Evolutionary conservation across 2,329 filamentous ascomycete species (phyloP), one percentile per base, ranked within the genome.

Genomic region (Pseudocercospora crystallina): DNA sequence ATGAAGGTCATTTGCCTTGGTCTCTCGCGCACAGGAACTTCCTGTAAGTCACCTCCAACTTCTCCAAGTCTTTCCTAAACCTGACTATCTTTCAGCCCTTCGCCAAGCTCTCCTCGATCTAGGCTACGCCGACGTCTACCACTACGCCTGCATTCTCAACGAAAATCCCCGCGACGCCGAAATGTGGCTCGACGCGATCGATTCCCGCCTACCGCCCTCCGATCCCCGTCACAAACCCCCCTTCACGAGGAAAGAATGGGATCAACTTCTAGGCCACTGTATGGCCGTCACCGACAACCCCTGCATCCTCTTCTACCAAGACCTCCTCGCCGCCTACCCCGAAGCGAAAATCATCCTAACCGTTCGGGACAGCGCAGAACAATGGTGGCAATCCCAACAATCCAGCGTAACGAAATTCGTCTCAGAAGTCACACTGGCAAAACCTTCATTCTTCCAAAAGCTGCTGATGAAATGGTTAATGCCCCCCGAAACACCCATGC

Each of bases 1-100:
- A 86, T 87, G 82, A 82, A 81, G 66, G 79, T 87, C 37, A 78
- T 87, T 35, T 77, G 83, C 43, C 76, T 87, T 1, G 84, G 84
- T 36, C 74, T 86, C 14, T 81, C 82, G 48, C 76, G 84, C 54
- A 87, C 84, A 5, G 84, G 84, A 62, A 87, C 84, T 61, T 77
- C 81, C 32, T 86, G 43, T 46, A 13, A 44, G 42, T 34, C 26
- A n/a, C n/a, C n/a, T n/a, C n/a, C n/a, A n/a, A n/a, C n/a, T n/a
- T n/a, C n/a, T n/a, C n/a, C n/a, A n/a, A n/a, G n/a, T n/a, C n/a
- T n/a, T n/a, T n/a, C n/a, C n/a, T n/a, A n/a, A n/a, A n/a, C n/a
- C n/a, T n/a, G n/a, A n/a, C n/a, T n/a, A n/a, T 26, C 20, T 26
- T 9, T 4, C 33, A 49, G 40, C 47, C 8, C 53, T 60, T 8